These are phyloP conservation scores for Closterium sp. DNA, from an alignment of 139 green algal genomes.

Conservation along the genomic window DNA sequence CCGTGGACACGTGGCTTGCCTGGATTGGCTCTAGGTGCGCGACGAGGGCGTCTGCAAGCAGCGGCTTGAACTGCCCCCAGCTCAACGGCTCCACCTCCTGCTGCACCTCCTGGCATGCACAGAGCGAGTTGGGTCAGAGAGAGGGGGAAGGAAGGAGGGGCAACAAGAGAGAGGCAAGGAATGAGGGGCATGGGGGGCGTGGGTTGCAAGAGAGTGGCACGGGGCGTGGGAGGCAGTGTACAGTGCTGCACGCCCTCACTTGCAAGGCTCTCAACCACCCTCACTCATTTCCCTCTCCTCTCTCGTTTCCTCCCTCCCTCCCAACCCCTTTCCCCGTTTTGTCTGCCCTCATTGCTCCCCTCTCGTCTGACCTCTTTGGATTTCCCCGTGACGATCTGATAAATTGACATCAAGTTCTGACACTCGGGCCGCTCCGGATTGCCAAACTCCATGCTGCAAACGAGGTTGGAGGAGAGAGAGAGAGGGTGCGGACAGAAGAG, in stretches of 20 bases:
- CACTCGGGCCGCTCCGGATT: conserved; percentile 89
- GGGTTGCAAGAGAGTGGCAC: too few relatives aligned
- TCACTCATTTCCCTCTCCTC: too few relatives aligned
- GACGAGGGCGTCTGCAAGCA: conserved; percentile 89
- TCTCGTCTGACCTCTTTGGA: conserved; percentile 63
- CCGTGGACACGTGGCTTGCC: background rate
- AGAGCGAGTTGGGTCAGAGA: background rate
- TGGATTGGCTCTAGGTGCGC: conserved; percentile 90
- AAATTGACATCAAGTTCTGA: conserved; percentile 94
- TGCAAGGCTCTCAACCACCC: too few relatives aligned
- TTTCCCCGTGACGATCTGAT: conserved; percentile 79
- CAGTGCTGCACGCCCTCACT: too few relatives aligned
- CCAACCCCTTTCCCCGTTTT: background rate
- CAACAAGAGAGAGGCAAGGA: background rate
- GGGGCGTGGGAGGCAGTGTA: too few relatives aligned
- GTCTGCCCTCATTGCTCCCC: background rate
- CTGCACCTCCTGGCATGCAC: conserved; percentile 56
- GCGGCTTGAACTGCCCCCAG: conserved; percentile 96
- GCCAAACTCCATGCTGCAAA: conserved; percentile 78
- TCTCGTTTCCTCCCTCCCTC: too few relatives aligned
- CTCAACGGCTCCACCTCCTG: conserved; percentile 69
- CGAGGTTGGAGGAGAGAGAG: too few relatives aligned
- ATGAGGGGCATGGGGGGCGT: too few relatives aligned
- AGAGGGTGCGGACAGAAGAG: background rate
- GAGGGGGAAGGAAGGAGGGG: background rate